Conservation (phyloP, 345 rosid genomes). For the Cardiospermum halicacabum region DNA sequence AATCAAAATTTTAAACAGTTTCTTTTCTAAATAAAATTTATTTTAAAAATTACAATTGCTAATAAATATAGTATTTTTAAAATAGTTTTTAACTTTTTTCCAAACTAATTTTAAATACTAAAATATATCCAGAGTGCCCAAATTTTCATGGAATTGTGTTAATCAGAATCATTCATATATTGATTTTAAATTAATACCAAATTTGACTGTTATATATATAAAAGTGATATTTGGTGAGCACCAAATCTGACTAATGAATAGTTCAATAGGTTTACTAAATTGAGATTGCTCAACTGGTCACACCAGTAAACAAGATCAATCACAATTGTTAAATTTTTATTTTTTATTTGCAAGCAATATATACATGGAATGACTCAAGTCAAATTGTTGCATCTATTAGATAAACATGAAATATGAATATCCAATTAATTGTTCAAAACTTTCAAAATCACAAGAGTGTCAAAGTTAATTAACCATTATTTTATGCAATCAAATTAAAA, state of each 20-base stretch:
- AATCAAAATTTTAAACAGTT: too few relatives aligned
- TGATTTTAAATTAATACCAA: too few relatives aligned
- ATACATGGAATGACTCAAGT: not conserved
- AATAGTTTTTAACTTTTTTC: too few relatives aligned
- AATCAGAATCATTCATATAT: too few relatives aligned
- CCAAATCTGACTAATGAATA: not conserved
- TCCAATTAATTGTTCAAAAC: not conserved
- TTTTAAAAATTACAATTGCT: too few relatives aligned
- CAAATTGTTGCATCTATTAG: not conserved
- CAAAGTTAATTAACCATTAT: not conserved
- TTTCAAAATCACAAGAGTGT: not conserved
- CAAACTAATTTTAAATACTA: too few relatives aligned
- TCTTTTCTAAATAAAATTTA: too few relatives aligned
- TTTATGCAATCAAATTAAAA: not conserved
- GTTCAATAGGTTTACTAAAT: not conserved
- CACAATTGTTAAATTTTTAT: not conserved
- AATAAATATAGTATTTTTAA: too few relatives aligned
- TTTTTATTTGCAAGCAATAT: not conserved
- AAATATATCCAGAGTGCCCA: too few relatives aligned
- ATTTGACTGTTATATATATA: not conserved
- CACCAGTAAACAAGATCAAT: not conserved
- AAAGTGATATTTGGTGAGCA: not conserved
- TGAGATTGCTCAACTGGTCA: not conserved
- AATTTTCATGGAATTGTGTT: too few relatives aligned
- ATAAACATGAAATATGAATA: not conserved